Evolutionary conservation across 2,329 filamentous ascomycete genomes (phyloP).

Genomic region (Nectriaceae sp.): DNA sequence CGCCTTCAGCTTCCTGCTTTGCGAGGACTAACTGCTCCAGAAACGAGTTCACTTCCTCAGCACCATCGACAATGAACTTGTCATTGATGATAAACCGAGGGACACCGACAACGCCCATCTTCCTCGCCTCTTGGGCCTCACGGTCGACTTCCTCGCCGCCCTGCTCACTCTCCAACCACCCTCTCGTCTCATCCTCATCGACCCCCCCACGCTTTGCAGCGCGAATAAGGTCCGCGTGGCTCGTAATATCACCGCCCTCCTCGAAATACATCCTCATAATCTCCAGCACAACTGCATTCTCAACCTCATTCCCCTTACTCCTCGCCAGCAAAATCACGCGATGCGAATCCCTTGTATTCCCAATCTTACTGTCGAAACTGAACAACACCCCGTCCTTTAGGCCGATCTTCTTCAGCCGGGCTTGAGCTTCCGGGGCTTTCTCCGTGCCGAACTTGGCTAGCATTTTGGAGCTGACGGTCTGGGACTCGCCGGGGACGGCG

Average conservation of each 20-base stretch:
- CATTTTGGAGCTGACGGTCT: slow-evolving; percentile 55
- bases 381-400: slow-evolving; percentile 71
- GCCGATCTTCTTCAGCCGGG: slow-evolving; percentile 60
- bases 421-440: slow-evolving; percentile 57
- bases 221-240: slow-evolving; percentile 50
- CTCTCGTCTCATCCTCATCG: slow-evolving; percentile 51
- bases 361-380: slow-evolving; percentile 54
- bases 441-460: slow-evolving; percentile 66
- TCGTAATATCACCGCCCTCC: slow-evolving; percentile 64
- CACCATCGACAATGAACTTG: slow-evolving; percentile 67
- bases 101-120: slow-evolving; percentile 63
- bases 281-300: slow-evolving; percentile 62
- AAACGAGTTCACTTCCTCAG: slow-evolving; percentile 70
- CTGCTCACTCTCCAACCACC: slow-evolving; percentile 54
- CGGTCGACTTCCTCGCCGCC: slow-evolving; percentile 60
- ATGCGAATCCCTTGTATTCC: slow-evolving; percentile 49
- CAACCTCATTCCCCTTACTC: slow-evolving; percentile 42
- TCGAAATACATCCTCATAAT: slow-evolving; percentile 70
- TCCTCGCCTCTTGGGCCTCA: slow-evolving; percentile 55
- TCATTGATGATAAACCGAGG: slow-evolving; percentile 76
- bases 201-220: slow-evolving; percentile 58
- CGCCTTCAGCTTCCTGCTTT: slow-evolving; percentile 30
- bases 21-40: slow-evolving; percentile 63
- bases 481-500: slow-evolving; percentile 52
- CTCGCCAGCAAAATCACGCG: slow-evolving; percentile 68